Evolutionary conservation across 345 rosid genomes (phyloP).

Genomic region (Rhizophora mangle): DNA sequence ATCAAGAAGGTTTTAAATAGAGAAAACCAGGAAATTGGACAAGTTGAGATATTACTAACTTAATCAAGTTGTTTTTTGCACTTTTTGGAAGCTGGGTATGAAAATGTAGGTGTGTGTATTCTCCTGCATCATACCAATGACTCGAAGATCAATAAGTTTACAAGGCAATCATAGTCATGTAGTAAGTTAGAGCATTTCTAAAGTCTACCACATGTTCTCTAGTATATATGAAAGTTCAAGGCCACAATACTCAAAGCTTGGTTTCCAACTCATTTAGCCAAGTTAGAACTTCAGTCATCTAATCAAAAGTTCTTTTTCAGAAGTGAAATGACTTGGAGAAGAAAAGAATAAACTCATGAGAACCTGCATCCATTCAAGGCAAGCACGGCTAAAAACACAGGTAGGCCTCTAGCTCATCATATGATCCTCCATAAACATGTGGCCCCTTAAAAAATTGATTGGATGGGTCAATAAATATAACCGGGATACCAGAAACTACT

Average conservation of each 20-base stretch:
- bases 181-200: not conserved
- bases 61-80: not conserved
- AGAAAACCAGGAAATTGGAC: constrained; percentile 3
- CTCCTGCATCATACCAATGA: not conserved
- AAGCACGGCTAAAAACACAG: constrained; percentile 56
- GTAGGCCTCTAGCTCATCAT: constrained; percentile 55
- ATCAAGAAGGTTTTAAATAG: constrained; percentile 2
- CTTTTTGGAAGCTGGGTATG: not conserved
- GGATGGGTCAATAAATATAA: constrained; percentile 49
- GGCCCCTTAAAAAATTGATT: constrained; percentile 52
- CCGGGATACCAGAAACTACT: constrained; percentile 41
- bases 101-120: constrained; percentile 5
- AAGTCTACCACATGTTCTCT: too few relatives aligned
- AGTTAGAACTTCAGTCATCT: not conserved
- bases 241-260: not conserved
- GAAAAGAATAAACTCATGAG: not conserved
- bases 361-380: constrained; percentile 69
- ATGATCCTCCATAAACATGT: constrained; percentile 51
- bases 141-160: constrained; percentile 8
- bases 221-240: not conserved
- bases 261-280: not conserved
- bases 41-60: constrained; percentile 11
- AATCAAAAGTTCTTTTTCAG: not conserved
- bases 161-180: constrained; percentile 1
- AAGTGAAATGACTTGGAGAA: not conserved